phyloP scores from a whole-genome alignment of 1,139 yeast species.

The Arxiozyma bovina region DNA sequence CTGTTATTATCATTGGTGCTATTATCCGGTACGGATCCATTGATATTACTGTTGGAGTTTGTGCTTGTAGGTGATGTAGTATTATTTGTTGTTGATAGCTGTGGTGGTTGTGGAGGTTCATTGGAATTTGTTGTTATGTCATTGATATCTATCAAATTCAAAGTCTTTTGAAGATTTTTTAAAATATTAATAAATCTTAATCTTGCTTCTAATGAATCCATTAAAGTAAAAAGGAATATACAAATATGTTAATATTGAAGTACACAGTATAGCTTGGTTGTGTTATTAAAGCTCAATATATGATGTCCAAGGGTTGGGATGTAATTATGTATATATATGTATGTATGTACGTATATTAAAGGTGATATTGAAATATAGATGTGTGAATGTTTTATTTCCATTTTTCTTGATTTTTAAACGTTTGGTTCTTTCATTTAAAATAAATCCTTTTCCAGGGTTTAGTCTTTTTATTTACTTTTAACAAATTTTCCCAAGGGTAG shows the following conservation, averaged over 20 bases:
- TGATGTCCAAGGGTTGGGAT: too few relatives aligned
- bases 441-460: neutral
- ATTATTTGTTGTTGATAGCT: neutral
- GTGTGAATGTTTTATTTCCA: neutral
- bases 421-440: neutral
- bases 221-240: slow-evolving; percentile 2
- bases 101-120: neutral
- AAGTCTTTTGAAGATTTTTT: slow-evolving; percentile 26
- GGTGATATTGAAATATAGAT: neutral
- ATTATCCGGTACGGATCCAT: neutral
- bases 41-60: neutral
- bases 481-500: neutral
- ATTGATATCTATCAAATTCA: slow-evolving; percentile 7
- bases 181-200: slow-evolving; percentile 28
- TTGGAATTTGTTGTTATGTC: neutral
- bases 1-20: neutral
- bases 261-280: too few relatives aligned
- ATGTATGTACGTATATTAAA: neutral
- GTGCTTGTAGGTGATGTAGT: neutral
- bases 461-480: too few relatives aligned
- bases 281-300: too few relatives aligned
- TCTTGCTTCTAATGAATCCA: slow-evolving; percentile 31
- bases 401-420: too few relatives aligned
- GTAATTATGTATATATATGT: too few relatives aligned
- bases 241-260: too few relatives aligned